Evolutionary conservation across 2,329 filamentous ascomycete genomes (phyloP), one percentile per base, ranked within the genome.

Genomic region (Colletotrichum camelliae): DNA sequence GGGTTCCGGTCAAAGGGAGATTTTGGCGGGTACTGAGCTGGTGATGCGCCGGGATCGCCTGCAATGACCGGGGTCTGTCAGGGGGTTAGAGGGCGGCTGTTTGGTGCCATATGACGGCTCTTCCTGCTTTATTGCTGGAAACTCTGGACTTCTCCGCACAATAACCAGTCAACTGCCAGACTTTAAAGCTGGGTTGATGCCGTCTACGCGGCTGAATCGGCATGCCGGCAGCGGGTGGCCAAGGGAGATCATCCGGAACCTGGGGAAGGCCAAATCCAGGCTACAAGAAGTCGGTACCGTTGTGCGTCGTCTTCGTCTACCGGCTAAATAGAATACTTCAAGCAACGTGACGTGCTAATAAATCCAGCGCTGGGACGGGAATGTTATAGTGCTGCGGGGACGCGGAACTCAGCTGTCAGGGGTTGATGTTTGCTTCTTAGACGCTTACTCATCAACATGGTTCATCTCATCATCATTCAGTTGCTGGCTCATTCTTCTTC

Each of bases 1-100:
- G 29, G 48, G 48, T 24, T 21, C 16, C 74, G 74, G 74, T 61
- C 74, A 70, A 76, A 62, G 60, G 74, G 72, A 65, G 48, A 29
- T 61, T 37, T 67, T 66, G 73, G 73, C 39, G 39, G 74, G 33
- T 52, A 21, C 27, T n/a, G 24, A 29, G 62, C 31, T 52, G 37
- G 29, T 10, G 52, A 55, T 31, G 37, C 29, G 48, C 39, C 9
- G 31, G 43, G 66, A 65, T 65, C 39, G 39, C 52, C 27, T 62
- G 43, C 29, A 35, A 13, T 21, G 39, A 31, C 33, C 29, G 31
- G 55, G 72, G 18, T 33, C 7, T 8, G n/a, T 43, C 37, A 62
- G 67, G 67, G 66, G 64, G 18, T 15, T 31, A 48, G n/a, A 21
- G 33, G 21, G 29, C 67, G 67, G 67, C 48, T 70, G 62, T 55